Evolutionary conservation across 2,329 filamentous ascomycete genomes (phyloP), one percentile per base, ranked within the genome.

Genomic region (Trichoderma lentiforme): DNA sequence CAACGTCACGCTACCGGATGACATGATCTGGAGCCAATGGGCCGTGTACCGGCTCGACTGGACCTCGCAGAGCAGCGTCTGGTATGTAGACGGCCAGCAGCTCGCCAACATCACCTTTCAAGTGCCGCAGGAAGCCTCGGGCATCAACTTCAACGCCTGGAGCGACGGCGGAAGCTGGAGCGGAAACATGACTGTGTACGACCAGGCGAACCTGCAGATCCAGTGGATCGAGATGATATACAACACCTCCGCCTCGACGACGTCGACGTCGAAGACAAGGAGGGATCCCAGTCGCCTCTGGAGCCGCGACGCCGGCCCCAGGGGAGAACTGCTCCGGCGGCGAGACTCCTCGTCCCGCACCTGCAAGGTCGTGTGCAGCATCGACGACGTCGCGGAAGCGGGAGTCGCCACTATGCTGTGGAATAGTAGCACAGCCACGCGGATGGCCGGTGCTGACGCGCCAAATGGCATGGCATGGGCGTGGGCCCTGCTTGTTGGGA

Each of bases 201-300:
- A 80, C 12, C 82, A 83, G 58, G 88, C 88, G 0, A 85, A 84
- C 73, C 81, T 91, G 75, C 86, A 91, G 76, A 83, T 91, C 21
- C 86, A 89, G 80, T 91, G 88, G 88, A 85, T 90, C 58, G 87
- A 91, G 76, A 83, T 91, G 79, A 83, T 88, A 26, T 90, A 86
- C 76, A 87, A 88, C 74, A 78, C 76, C 15, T 85, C 12, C 66
- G 60, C 1, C 24, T 24, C 18, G 26, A 21, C 36, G 26, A 14
- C 36, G 18, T 30, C 18, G 36, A 12, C 36, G 18, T 14, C 26
- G 12, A 21, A 11, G 7, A 21, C 21, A 21, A 60, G 6, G 65
- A 12, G 36, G 3, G 28, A 51, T 36, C 14, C 58, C 39, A 11
- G 63, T 47, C 64, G 14, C 6, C 6, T 36, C 9, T 64, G 30